These are phyloP conservation scores for Microsporum audouinii DNA, from an alignment of 2,329 filamentous ascomycete genomes.

Conservation along the genomic window DNA sequence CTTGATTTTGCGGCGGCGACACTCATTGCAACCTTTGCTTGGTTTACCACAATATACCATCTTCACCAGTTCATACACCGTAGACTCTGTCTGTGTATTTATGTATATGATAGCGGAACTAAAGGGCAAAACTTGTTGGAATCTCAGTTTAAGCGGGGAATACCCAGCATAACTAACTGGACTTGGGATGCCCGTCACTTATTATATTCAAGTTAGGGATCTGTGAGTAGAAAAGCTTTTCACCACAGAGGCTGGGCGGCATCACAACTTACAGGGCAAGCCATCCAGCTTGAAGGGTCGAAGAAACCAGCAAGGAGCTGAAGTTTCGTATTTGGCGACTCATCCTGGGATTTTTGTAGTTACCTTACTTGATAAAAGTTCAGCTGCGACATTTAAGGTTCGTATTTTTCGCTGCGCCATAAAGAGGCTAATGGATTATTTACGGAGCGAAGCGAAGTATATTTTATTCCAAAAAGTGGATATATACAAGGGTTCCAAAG, in stretches of 20 bases:
- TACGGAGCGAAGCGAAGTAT: too few species aligned
- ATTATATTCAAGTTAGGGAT: neutral
- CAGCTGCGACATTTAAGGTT: neutral
- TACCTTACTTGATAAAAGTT: neutral
- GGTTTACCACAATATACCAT: conserved; percentile 37
- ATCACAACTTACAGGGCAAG: neutral
- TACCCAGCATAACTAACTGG: neutral
- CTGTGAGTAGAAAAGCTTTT: neutral
- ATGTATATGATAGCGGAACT: neutral
- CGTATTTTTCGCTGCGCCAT: neutral
- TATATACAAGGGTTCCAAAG: too few species aligned
- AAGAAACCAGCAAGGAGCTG: neutral
- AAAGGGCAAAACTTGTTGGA: neutral
- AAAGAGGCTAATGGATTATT: neutral
- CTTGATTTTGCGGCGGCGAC: conserved; percentile 39
- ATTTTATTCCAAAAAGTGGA: too few species aligned
- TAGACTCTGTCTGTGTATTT: neutral
- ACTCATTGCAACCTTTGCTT: conserved; percentile 36
- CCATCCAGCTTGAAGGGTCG: neutral
- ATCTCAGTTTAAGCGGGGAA: neutral
- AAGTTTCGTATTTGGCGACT: neutral
- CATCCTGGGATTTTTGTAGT: neutral
- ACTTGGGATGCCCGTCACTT: neutral
- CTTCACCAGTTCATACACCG: neutral
- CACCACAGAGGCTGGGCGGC: neutral